A percentile compares a stretch with the other conserved stretches of the same genome.
Evolutionary conservation across 345 rosid genomes (phyloP).

Genomic region (Moricandia moricandioides): DNA sequence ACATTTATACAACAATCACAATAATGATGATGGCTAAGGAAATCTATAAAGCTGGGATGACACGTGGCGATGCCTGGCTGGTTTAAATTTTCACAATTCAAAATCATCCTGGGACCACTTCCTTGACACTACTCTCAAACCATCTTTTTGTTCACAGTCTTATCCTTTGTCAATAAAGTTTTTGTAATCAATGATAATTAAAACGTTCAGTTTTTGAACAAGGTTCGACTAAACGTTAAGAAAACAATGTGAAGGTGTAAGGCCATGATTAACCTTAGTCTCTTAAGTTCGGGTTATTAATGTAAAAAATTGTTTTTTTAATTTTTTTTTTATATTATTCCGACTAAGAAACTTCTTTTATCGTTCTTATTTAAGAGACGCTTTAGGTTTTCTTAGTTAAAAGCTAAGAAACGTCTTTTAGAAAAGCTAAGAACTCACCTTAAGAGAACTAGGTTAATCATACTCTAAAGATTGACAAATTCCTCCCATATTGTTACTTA

Average conservation of each 20-base stretch:
- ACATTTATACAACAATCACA: constrained; percentile 14
- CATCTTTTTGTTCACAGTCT: not conserved
- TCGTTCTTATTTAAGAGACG: too few species aligned
- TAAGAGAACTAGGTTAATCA: too few species aligned
- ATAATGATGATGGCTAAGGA: not conserved
- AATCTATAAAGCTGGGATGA: not conserved
- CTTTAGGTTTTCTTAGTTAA: too few species aligned
- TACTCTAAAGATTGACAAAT: too few species aligned
- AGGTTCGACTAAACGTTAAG: constrained; percentile 23
- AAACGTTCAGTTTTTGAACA: not conserved
- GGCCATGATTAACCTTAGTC: too few species aligned
- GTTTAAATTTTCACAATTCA: constrained; percentile 17
- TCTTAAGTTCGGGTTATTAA: too few species aligned
- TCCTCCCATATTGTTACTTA: not conserved
- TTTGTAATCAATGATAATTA: not conserved
- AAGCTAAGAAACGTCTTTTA: too few species aligned
- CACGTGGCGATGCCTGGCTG: constrained; percentile 17
- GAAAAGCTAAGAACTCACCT: too few species aligned
- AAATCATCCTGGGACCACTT: constrained; percentile 10
- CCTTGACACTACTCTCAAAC: not conserved
- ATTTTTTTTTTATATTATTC: too few species aligned
- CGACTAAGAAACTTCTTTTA: too few species aligned
- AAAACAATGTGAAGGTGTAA: constrained; percentile 17
- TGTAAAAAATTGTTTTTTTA: too few species aligned
- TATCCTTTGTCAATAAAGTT: not conserved